Base-by-base conservation (phyloP, 768 basidiomycete genomes). In the Sarcodon aspratus region DNA sequence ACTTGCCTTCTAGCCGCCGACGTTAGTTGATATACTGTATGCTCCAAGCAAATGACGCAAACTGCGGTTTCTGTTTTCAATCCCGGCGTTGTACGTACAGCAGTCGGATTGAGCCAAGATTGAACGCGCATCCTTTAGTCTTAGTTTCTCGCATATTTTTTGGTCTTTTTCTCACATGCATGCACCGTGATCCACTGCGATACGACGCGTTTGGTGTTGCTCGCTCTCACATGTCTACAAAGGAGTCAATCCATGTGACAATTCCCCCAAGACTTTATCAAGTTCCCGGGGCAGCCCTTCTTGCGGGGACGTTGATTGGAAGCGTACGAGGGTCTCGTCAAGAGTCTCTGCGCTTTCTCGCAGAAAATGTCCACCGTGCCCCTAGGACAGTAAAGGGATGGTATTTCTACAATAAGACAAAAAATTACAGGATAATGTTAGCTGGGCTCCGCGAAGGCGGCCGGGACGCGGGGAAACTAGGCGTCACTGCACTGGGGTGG, bases 361-460 rank as follows among this genome's bases (percentile, higher is more conserved):
- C 90, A n/a, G 91, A 95, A 64, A 94, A 95, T 62, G 91, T 82
- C 40, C 92, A 95, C 65, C 74, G 88, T 48, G 74, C 85, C 44
- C 91, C 91, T 17, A 82, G 67, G 55, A 95, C 92, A 32, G 75
- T 90, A 50, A 78, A 83, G 55, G 92, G 92, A 50, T 94, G 92
- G 91, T 95, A 93, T 64, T 85, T 90, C 57, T 94, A 95, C 78
- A 86, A 90, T 63, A 94, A 94, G 71, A 92, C 89, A 31, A 95
- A 94, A 65, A 94, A 94, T 70, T 94, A 93, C 71, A 72, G 78
- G 56, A 78, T 92, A 55, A 74, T 90, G 59, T 72, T 80, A 52
- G 83, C 75, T 0, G 90, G 76, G 8, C 61, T 93, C 61, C 78
- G 76, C 57, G 80, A 78, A 12, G 90, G 77, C 6, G 83, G 73